Conservation (phyloP, 106 monocot genomes). For the Platanthera zijinensis region DNA sequence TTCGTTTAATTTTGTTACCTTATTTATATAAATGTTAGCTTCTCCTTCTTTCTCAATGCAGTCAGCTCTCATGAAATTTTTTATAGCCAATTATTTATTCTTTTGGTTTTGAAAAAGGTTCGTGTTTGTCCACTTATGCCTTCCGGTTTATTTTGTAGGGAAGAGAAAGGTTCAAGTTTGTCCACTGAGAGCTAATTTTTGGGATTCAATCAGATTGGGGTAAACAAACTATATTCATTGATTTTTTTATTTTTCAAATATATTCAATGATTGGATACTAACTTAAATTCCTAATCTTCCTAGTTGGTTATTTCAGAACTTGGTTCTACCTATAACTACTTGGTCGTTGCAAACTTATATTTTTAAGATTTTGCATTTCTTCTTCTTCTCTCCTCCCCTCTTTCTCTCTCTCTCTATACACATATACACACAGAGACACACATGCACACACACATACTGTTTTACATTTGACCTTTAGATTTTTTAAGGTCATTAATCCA, state of each 20-base stretch:
- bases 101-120: conserved; percentile 9
- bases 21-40: background rate
- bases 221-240: conserved; percentile 40
- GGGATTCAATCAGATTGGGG: conserved; percentile 89
- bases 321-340: background rate
- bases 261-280: conserved; percentile 4
- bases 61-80: background rate
- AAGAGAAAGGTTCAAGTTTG: conserved; percentile 20
- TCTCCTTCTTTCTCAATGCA: background rate
- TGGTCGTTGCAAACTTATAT: background rate
- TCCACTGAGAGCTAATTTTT: conserved; percentile 60
- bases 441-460: background rate
- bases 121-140: conserved; percentile 18
- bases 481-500: background rate
- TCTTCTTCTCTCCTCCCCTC: too few relatives aligned
- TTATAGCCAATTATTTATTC: background rate
- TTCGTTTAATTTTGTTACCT: background rate
- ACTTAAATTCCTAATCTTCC: background rate
- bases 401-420: background rate
- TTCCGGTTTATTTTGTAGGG: conserved; percentile 31
- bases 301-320: background rate
- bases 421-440: background rate
- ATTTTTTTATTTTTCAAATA: background rate
- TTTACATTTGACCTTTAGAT: background rate
- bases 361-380: background rate